phyloP scores from a whole-genome alignment of 2,329 filamentous ascomycete species.

The Trichoderma sp. region DNA sequence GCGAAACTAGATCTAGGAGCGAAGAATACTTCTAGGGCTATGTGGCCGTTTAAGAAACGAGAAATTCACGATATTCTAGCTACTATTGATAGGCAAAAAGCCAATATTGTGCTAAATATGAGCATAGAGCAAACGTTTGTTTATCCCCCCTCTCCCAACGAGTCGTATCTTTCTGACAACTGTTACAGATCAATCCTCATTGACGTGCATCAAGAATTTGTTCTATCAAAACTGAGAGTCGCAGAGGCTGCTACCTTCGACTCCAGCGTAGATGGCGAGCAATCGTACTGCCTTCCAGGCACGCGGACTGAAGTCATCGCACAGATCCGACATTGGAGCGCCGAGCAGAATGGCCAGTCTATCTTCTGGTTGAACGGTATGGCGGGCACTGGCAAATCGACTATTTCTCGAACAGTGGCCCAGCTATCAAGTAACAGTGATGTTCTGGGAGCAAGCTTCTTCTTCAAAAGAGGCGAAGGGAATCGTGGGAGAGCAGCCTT shows the following conservation, averaged over 20 bases:
- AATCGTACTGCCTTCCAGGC: conserved; percentile 35
- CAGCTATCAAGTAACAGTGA: conserved; percentile 11
- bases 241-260: conserved; percentile 38
- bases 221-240: conserved; percentile 30
- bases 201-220: conserved; percentile 29
- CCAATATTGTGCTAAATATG: conserved; percentile 12
- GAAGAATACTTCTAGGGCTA: conserved; percentile 9
- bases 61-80: conserved; percentile 13
- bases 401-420: conserved; percentile 39
- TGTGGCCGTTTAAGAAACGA: conserved; percentile 24
- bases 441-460: conserved; percentile 43
- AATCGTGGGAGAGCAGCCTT: conserved; percentile 40
- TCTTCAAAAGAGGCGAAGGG: conserved; percentile 47
- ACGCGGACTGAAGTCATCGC: conserved; percentile 39
- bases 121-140: conserved; percentile 23
- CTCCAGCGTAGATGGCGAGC: conserved; percentile 35
- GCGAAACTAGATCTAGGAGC: conserved; percentile 21
- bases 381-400: conserved; percentile 45
- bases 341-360: conserved; percentile 27
- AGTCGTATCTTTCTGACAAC: neutral
- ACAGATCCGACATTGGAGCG: conserved; percentile 33
- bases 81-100: conserved; percentile 11
- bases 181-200: neutral
- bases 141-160: neutral
- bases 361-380: conserved; percentile 44